Evolutionary conservation across 2,329 filamentous ascomycete genomes (phyloP).

Genomic region (Lachnellula arida): DNA sequence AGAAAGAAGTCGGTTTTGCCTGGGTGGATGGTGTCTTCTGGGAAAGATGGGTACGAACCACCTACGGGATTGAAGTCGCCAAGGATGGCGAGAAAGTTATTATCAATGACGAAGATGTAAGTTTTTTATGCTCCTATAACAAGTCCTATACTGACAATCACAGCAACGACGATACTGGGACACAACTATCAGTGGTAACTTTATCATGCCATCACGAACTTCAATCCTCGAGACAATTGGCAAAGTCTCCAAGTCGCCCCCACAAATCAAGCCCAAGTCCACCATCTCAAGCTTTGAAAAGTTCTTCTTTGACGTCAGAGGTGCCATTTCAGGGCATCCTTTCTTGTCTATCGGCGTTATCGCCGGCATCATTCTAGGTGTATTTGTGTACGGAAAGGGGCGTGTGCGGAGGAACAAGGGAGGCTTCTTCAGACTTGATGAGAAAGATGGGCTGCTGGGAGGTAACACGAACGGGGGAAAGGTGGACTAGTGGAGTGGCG

Average conservation of each 20-base stretch:
- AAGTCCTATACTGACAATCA: slow-evolving; percentile 32
- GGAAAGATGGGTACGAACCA: slow-evolving; percentile 95
- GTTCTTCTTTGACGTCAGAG: slow-evolving; percentile 62
- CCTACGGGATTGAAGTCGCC: slow-evolving; percentile 81
- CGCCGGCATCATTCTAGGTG: slow-evolving; percentile 50
- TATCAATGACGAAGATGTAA: slow-evolving; percentile 95
- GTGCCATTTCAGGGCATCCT: slow-evolving; percentile 54
- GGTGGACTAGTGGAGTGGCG: slow-evolving; percentile 40
- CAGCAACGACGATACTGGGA: slow-evolving; percentile 96
- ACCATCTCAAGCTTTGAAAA: slow-evolving; percentile 70
- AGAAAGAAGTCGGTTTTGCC: slow-evolving; percentile 87
- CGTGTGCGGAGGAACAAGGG: slow-evolving; percentile 50
- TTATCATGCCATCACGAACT: slow-evolving; percentile 76
- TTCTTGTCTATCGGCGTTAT: slow-evolving; percentile 54
- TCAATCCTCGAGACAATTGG: slow-evolving; percentile 39
- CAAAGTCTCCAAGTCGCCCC: slow-evolving; percentile 44
- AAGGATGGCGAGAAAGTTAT: slow-evolving; percentile 86
- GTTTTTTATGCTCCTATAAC: slow-evolving; percentile 33
- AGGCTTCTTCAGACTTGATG: slow-evolving; percentile 58
- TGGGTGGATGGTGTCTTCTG: slow-evolving; percentile 98
- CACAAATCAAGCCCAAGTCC: slow-evolving; percentile 70
- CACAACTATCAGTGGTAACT: slow-evolving; percentile 78
- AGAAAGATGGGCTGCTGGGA: slow-evolving; percentile 61
- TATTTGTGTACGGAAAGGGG: slow-evolving; percentile 50
- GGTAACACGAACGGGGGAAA: slow-evolving; percentile 46